Evolutionary conservation across 2,329 filamentous ascomycete genomes (phyloP).

Genomic region (Byssochlamys sp.): DNA sequence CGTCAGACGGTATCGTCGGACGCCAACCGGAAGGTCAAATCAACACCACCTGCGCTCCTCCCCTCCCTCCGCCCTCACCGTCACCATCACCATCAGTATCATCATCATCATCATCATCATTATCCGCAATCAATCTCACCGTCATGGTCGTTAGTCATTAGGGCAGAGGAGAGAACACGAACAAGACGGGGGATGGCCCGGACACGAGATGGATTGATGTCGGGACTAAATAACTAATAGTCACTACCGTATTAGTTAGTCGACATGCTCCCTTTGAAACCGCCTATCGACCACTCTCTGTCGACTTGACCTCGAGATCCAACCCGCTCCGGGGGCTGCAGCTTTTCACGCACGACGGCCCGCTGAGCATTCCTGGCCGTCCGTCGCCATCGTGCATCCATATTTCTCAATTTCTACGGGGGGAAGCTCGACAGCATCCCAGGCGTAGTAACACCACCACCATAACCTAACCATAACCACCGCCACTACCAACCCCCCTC

Average conservation of each 20-base stretch:
- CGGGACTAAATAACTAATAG: background rate
- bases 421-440: background rate
- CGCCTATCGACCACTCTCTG: background rate
- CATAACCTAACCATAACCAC: too few species aligned
- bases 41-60: background rate
- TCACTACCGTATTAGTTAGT: background rate
- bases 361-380: background rate
- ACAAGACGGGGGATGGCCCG: background rate
- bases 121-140: too few species aligned
- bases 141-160: too few species aligned
- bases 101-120: background rate
- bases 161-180: too few species aligned
- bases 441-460: background rate
- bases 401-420: background rate
- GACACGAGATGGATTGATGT: background rate
- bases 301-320: background rate
- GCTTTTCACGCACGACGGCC: background rate
- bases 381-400: background rate
- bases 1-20: background rate
- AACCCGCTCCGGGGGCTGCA: background rate
- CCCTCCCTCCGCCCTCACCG: background rate
- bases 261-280: background rate
- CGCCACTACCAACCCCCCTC: background rate
- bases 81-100: background rate
- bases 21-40: background rate